These are phyloP conservation scores for Trypanosoma lewisi DNA, from an alignment of 208 protist genomes.

Conservation along the genomic window DNA sequence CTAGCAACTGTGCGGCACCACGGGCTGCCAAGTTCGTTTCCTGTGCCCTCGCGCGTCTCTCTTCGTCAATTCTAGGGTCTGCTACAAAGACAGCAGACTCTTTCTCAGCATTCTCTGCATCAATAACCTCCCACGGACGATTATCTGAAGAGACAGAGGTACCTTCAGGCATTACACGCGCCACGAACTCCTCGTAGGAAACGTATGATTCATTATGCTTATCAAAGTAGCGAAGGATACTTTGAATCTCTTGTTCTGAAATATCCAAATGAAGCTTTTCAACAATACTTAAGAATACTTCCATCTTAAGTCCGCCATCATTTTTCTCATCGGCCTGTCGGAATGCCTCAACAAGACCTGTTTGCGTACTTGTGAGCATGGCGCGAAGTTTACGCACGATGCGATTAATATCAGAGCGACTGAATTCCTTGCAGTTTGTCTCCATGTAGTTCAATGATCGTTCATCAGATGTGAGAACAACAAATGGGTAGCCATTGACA, in stretches of 20 bases:
- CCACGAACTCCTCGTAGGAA: slow-evolving; percentile 86
- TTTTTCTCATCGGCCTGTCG: slow-evolving; percentile 61
- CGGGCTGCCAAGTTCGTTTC: slow-evolving; percentile 45
- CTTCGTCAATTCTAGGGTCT: slow-evolving; percentile 58
- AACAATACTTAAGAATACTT: slow-evolving; percentile 77
- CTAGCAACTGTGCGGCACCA: slow-evolving; percentile 62
- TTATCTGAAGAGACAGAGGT: slow-evolving; percentile 56
- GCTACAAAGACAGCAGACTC: slow-evolving; percentile 61
- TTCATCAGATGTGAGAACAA: slow-evolving; percentile 85
- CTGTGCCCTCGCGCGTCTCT: slow-evolving; percentile 31
- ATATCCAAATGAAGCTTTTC: slow-evolving; percentile 62
- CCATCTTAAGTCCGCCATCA: slow-evolving; percentile 67
- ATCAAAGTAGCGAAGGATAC: slow-evolving; percentile 91
- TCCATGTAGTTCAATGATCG: slow-evolving; percentile 93
- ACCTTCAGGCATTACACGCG: slow-evolving; percentile 76
- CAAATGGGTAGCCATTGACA: slow-evolving; percentile 81
- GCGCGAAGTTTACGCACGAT: slow-evolving; percentile 88
- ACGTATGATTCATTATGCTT: slow-evolving; percentile 88
- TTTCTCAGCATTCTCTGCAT: slow-evolving; percentile 52
- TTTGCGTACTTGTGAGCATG: slow-evolving; percentile 77
- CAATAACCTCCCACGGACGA: slow-evolving; percentile 73
- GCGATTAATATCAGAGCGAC: slow-evolving; percentile 84
- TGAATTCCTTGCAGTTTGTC: slow-evolving; percentile 75
- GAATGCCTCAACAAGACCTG: slow-evolving; percentile 82
- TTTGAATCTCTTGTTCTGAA: slow-evolving; percentile 90